Evolutionary conservation across 169 alveolate genomes (phyloP).

Genomic region (Plasmodium cynomolgi): DNA sequence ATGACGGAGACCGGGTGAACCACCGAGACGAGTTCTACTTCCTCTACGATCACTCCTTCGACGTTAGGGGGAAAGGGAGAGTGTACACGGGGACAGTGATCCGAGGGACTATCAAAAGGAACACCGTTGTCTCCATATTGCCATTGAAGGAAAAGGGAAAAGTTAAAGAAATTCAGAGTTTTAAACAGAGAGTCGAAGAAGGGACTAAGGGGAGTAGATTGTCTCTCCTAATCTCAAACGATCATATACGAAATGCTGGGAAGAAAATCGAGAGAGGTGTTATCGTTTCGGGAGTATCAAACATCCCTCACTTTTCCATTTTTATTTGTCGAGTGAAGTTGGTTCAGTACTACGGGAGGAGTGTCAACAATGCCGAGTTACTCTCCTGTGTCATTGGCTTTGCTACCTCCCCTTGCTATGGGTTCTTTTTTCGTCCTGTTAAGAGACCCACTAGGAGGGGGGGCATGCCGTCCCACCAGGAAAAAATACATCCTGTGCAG

Average conservation of each 20-base stretch:
- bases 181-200: slow-evolving; percentile 34
- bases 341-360: slow-evolving; percentile 36
- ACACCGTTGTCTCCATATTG: not conserved
- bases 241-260: not conserved
- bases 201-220: slow-evolving; percentile 43
- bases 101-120: slow-evolving; percentile 78
- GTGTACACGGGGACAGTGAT: slow-evolving; percentile 92
- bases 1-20: not conserved
- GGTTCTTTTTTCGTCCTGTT: slow-evolving; percentile 35
- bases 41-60: slow-evolving; percentile 91
- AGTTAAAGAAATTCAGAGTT: slow-evolving; percentile 62
- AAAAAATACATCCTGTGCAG: not conserved
- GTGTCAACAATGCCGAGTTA: slow-evolving; percentile 15
- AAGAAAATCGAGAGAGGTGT: slow-evolving; percentile 54
- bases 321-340: slow-evolving; percentile 42
- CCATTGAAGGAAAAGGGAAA: slow-evolving; percentile 45
- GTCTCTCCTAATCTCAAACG: slow-evolving; percentile 43
- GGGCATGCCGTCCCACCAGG: not conserved
- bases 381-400: slow-evolving; percentile 65
- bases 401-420: slow-evolving; percentile 52
- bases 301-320: slow-evolving; percentile 21
- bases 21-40: slow-evolving; percentile 81
- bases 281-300: slow-evolving; percentile 15
- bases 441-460: not conserved
- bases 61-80: slow-evolving; percentile 91